phyloP scores from a whole-genome alignment of 2,329 filamentous ascomycete species.

The Leptographium lundbergii region DNA sequence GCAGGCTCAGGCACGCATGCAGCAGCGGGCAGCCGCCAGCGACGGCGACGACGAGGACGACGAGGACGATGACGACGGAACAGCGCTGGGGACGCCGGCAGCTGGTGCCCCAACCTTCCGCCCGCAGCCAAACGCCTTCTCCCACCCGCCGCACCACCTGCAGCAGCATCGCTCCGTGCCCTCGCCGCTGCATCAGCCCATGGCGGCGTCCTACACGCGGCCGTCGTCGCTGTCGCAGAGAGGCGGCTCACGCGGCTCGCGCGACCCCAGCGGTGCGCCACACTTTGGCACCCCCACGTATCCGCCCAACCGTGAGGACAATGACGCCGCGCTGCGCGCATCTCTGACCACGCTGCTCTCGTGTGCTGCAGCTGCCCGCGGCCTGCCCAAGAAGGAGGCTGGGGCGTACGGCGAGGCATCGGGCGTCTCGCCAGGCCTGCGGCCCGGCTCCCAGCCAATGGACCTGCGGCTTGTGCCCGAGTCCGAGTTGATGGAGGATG shows the following conservation, averaged over 20 bases:
- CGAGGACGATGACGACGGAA: slow-evolving; percentile 58
- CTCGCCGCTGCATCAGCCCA: slow-evolving; percentile 34
- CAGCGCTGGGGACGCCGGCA: slow-evolving; percentile 53
- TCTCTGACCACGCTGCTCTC: slow-evolving; percentile 91
- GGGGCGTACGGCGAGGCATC: slow-evolving; percentile 21
- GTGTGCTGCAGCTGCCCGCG: slow-evolving; percentile 82
- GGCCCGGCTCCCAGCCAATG: slow-evolving; percentile 40
- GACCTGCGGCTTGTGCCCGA: slow-evolving; percentile 48
- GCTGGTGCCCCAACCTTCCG: slow-evolving; percentile 51
- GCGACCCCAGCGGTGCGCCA: slow-evolving; percentile 21
- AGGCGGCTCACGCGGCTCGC: slow-evolving; percentile 30
- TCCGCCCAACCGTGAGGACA: slow-evolving; percentile 68
- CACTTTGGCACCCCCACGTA: slow-evolving; percentile 63
- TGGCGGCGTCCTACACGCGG: slow-evolving; percentile 27
- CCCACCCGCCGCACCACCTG: slow-evolving; percentile 55
- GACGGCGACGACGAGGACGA: slow-evolving; percentile 26
- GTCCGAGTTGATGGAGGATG: slow-evolving; percentile 39
- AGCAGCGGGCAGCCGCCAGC: slow-evolving; percentile 21
- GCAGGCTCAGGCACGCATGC: slow-evolving; percentile 1
- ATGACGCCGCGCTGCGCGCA: slow-evolving; percentile 83
- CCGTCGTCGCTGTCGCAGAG: slow-evolving; percentile 33
- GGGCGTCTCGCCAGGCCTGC: slow-evolving; percentile 24
- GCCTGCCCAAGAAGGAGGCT: slow-evolving; percentile 54
- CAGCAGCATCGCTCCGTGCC: slow-evolving; percentile 36
- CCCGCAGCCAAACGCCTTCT: slow-evolving; percentile 86